phyloP scores from a whole-genome alignment of 176 grass and related monocot genomes.

The Carex parvula region DNA sequence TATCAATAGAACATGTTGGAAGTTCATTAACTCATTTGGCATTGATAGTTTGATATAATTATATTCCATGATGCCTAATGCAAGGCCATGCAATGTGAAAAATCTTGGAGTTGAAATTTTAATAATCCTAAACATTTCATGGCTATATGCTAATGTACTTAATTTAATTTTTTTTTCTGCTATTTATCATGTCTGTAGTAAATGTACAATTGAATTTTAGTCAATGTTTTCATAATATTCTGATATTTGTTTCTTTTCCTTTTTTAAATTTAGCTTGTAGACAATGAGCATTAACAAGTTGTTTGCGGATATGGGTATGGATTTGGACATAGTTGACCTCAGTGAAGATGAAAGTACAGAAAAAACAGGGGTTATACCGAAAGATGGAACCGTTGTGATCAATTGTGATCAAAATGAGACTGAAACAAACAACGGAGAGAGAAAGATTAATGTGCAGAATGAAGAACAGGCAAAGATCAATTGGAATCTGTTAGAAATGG shows the following conservation, averaged over 20 bases:
- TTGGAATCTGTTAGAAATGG: conserved; percentile 1
- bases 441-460: not conserved
- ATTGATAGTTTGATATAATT: not conserved
- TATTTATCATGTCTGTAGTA: not conserved
- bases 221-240: not conserved
- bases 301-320: conserved; percentile 32
- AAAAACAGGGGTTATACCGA: not conserved
- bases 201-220: not conserved
- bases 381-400: not conserved
- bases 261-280: not conserved
- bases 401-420: not conserved
- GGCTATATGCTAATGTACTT: not conserved
- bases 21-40: not conserved
- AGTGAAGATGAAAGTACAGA: conserved; percentile 27
- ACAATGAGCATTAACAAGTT: conserved; percentile 30
- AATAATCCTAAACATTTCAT: not conserved
- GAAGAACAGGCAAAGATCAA: not conserved
- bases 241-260: not conserved
- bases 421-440: not conserved
- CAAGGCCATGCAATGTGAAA: not conserved
- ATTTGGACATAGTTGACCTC: conserved; percentile 34
- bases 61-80: not conserved
- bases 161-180: not conserved
- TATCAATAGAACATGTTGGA: not conserved
- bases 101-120: not conserved